Evolutionary conservation across 75 land plant genomes (phyloP), one percentile per base, ranked within the genome.

Genomic region (Pinus tabuliformis): DNA sequence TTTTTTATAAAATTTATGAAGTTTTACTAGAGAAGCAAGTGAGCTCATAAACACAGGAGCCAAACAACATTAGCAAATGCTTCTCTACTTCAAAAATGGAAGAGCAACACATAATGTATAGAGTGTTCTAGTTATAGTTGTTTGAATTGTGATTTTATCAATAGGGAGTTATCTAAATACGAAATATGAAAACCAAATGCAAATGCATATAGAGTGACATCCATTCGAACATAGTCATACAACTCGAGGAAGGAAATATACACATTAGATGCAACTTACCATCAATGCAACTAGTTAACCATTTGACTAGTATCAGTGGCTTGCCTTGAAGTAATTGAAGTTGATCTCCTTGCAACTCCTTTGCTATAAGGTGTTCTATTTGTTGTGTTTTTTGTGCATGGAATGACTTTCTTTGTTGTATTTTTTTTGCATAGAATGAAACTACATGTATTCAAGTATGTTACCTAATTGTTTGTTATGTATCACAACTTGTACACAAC

Each of bases 101-200:
- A 84, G 62, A 42, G 86, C 83, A 2, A 80, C 86, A 64, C 77
- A 80, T 17, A 84, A 13, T 15, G 84, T 62, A 45, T 74, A 77
- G 24, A 77, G 59, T 6, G 58, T 77, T 14, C 86, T 5, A 37
- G 39, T 37, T 37, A 37, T 30, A 30, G 30, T 0, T 28, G 75
- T 74, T 21, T 59, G 60, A 24, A 83, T 71, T 8, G 57, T 60
- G 30, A 81, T 36, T 3, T 74, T 54, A 3, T 61, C 30, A 16
- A 65, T 62, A 3, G 65, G 4, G 13, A 76, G 21, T 24, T 81
- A 6, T 76, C 83, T 21, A 84, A 56, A 21, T 49, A 56, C 2
- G 79, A 79, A 72, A 42, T 17, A 33, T 22, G 26, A 33, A 17
- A 80, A 36, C 3, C 83, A 84, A 22, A 84, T 84, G 49, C 33